phyloP scores from a whole-genome alignment of 2,329 filamentous ascomycete genomes.

The Apiospora pterosperma region DNA sequence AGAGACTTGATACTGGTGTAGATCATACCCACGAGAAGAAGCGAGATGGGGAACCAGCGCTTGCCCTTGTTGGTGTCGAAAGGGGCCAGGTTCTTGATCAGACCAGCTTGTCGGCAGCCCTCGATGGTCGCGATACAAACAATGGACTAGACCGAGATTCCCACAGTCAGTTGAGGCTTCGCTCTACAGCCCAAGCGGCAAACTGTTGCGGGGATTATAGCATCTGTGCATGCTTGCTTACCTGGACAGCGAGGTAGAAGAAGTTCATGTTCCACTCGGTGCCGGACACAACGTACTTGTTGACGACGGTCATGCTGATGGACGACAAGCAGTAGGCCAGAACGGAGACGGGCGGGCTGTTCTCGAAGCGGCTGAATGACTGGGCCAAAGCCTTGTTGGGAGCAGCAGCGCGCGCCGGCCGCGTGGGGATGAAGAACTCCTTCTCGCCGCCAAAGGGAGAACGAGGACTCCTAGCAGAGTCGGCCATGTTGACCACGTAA shows the following conservation, averaged over 20 bases:
- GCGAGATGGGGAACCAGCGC: constrained; percentile 96
- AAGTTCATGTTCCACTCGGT: constrained; percentile 93
- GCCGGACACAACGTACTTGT: constrained; percentile 96
- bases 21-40: constrained; percentile 98
- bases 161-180: constrained; percentile 9
- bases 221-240: constrained; percentile 41
- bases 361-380: constrained; percentile 53
- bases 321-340: constrained; percentile 89
- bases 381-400: neutral
- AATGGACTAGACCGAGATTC: constrained; percentile 57
- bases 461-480: constrained; percentile 41
- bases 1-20: constrained; percentile 96
- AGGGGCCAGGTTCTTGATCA: constrained; percentile 77
- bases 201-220: neutral
- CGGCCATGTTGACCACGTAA: constrained; percentile 67
- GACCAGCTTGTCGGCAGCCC: constrained; percentile 71
- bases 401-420: constrained; percentile 36
- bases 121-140: constrained; percentile 87
- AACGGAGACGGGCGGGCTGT: constrained; percentile 78
- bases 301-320: constrained; percentile 99
- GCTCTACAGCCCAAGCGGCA: neutral
- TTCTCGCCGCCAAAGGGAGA: constrained; percentile 48
- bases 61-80: constrained; percentile 88
- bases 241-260: constrained; percentile 89
- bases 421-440: constrained; percentile 42